Percentiles rank a stretch among this genome's conserved stretches.
Evolutionary conservation across 805 yeast species (phyloP).

Genomic region (Starmerella davenportii): DNA sequence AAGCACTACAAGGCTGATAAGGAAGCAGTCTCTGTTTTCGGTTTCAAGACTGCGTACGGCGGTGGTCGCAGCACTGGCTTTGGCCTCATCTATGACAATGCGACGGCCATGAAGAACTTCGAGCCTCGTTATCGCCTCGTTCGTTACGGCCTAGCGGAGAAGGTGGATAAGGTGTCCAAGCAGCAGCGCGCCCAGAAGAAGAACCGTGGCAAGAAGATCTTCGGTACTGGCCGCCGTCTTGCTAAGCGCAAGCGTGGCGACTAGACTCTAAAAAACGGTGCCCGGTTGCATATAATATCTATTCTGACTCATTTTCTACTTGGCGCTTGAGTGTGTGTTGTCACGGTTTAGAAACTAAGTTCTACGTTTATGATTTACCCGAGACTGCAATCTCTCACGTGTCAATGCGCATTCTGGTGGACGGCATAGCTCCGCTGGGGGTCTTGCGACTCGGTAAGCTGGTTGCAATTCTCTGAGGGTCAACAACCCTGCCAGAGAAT

Average conservation of each 20-base stretch:
- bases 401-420: too few relatives aligned
- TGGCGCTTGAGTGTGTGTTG: too few relatives aligned
- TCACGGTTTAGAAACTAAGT: too few relatives aligned
- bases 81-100: constrained; percentile 96
- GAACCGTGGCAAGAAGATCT: constrained; percentile 97
- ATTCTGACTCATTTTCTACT: not conserved
- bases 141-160: constrained; percentile 93
- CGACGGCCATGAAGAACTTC: constrained; percentile 92
- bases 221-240: constrained; percentile 92
- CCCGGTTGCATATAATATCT: constrained; percentile 4
- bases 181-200: constrained; percentile 99
- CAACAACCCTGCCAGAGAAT: too few relatives aligned
- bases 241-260: constrained; percentile 38
- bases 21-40: constrained; percentile 92
- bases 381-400: too few relatives aligned
- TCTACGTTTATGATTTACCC: too few relatives aligned
- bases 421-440: too few relatives aligned
- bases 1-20: constrained; percentile 78
- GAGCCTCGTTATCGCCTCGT: constrained; percentile 99
- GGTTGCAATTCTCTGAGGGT: too few relatives aligned
- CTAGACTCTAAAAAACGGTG: constrained; percentile 2
- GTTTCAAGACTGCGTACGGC: constrained; percentile 99
- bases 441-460: too few relatives aligned
- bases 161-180: constrained; percentile 95
- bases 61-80: constrained; percentile 99